A percentile compares a stretch with the other conserved stretches of the same genome.
Evolutionary conservation across 768 basidiomycete species (phyloP).

Genomic region (Piloderma croceum): DNA sequence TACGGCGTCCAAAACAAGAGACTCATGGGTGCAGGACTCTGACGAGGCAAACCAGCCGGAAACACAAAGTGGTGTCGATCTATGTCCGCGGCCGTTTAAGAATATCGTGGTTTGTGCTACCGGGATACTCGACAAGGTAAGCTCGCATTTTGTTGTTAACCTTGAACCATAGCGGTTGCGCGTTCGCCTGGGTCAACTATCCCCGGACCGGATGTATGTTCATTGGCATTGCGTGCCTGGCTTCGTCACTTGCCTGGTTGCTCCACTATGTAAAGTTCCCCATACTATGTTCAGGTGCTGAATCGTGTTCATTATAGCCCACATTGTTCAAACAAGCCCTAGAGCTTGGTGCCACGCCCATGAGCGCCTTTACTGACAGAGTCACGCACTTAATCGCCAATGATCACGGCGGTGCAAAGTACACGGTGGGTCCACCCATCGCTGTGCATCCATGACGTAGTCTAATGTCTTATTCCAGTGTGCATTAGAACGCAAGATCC

Average conservation of each 20-base stretch:
- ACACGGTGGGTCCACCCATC: constrained; percentile 44
- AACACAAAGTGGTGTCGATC: constrained; percentile 42
- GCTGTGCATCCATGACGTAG: neutral
- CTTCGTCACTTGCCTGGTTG: neutral
- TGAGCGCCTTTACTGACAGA: constrained; percentile 70
- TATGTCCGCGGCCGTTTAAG: constrained; percentile 63
- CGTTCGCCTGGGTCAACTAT: no score
- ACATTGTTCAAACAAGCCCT: constrained; percentile 69
- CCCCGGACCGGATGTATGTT: neutral
- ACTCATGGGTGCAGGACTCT: constrained; percentile 34
- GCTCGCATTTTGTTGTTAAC: no score
- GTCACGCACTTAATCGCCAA: constrained; percentile 85
- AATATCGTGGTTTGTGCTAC: constrained; percentile 68
- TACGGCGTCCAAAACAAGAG: constrained; percentile 21
- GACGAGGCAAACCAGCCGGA: constrained; percentile 46
- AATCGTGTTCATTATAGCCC: constrained; percentile 36
- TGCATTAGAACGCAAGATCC: constrained; percentile 73
- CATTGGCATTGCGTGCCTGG: neutral
- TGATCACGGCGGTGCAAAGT: constrained; percentile 82
- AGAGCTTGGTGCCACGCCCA: constrained; percentile 71
- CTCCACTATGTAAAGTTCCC: neutral
- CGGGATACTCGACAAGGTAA: constrained; percentile 73
- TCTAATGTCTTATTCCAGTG: constrained; percentile 42
- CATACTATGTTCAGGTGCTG: neutral
- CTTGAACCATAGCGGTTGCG: no score